These are phyloP conservation scores for Pleurotus pulmonarius DNA, from an alignment of 768 basidiomycete species.

Conservation along the genomic window DNA sequence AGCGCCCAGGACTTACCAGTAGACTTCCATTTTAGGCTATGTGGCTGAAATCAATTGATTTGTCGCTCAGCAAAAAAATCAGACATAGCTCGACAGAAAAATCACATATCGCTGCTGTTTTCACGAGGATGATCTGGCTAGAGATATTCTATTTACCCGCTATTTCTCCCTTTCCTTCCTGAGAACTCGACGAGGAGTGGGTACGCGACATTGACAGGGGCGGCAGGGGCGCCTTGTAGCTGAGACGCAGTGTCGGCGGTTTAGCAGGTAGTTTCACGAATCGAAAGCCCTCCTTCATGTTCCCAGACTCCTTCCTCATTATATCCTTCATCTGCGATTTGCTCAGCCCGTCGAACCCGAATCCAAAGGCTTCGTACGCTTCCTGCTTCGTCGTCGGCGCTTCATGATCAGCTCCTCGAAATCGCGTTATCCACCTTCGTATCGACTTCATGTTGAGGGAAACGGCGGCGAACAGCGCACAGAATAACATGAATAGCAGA, in stretches of 20 bases:
- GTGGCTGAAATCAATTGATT: background rate
- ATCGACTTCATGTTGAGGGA: conserved; percentile 12
- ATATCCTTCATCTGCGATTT: conserved; percentile 13
- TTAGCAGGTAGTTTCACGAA: conserved; percentile 13
- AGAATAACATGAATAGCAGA: conserved; percentile 14
- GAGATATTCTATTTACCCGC: background rate
- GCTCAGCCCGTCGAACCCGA: conserved; percentile 21
- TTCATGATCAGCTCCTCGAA: conserved; percentile 5
- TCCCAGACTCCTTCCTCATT: conserved; percentile 13
- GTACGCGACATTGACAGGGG: background rate
- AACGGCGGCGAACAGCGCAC: conserved; percentile 12
- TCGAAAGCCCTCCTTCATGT: conserved; percentile 4
- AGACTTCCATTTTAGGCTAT: background rate
- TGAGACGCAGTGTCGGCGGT: conserved; percentile 15
- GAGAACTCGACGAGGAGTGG: conserved; percentile 2
- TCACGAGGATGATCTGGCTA: background rate
- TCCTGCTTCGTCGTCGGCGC: conserved; percentile 7
- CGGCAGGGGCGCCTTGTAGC: conserved; percentile 2
- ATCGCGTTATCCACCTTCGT: background rate
- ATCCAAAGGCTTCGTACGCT: conserved; percentile 11
- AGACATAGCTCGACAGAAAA: background rate
- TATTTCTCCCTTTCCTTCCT: conserved; percentile 2
- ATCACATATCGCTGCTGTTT: background rate
- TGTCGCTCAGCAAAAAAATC: background rate
- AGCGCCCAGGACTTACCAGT: background rate